A percentile compares a stretch with the other conserved stretches of the same genome.
Conservation (phyloP, 345 rosid genomes). For the Aquilaria malaccensis region DNA sequence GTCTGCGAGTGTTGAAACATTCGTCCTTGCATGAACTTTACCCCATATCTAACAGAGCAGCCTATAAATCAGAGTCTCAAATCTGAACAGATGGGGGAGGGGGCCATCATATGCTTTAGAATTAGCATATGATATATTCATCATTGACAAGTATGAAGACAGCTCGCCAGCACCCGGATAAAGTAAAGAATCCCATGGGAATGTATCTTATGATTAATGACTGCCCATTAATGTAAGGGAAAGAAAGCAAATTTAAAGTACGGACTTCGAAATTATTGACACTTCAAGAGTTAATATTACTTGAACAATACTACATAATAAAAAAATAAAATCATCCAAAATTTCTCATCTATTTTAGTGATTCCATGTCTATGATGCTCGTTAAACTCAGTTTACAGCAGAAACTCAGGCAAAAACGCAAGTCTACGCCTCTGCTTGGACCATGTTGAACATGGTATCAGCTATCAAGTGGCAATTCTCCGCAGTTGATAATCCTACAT, state of each 20-base stretch:
- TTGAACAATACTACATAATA: too few relatives aligned
- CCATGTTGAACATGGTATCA: conserved; percentile 20
- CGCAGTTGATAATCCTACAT: conserved; percentile 74
- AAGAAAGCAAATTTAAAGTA: too few relatives aligned
- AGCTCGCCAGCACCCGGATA: too few relatives aligned
- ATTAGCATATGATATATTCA: too few relatives aligned
- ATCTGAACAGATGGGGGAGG: too few relatives aligned
- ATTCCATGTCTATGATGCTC: not conserved
- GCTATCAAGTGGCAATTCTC: conserved; percentile 67
- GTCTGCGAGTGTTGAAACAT: conserved; percentile 44
- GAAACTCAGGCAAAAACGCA: conserved; percentile 5
- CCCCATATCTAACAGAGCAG: not conserved
- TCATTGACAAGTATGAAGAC: too few relatives aligned
- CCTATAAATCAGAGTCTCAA: not conserved
- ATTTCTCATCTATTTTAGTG: conserved; percentile 7
- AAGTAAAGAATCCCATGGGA: too few relatives aligned
- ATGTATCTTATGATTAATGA: too few relatives aligned
- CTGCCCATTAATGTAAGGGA: too few relatives aligned
- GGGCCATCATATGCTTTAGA: too few relatives aligned
- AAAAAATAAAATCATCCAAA: not conserved
- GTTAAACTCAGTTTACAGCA: not conserved
- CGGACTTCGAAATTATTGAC: too few relatives aligned
- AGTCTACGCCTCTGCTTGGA: not conserved
- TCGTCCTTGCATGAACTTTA: conserved; percentile 49
- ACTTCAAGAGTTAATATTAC: too few relatives aligned